phyloP scores from a whole-genome alignment of 1,139 yeast genomes.

The Pichia sp. region DNA sequence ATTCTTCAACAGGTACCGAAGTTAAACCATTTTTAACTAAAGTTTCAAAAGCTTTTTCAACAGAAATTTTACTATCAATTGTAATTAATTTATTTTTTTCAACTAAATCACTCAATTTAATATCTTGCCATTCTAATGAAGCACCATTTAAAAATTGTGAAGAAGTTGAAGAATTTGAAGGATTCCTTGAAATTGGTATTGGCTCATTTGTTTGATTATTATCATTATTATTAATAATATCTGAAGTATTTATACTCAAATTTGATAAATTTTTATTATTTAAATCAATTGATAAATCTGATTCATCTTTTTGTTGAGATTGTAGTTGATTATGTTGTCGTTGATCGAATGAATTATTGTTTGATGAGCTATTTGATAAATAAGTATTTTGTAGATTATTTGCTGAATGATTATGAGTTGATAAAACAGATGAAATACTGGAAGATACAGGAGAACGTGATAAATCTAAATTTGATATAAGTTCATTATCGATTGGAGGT shows the following conservation, averaged over 20 bases:
- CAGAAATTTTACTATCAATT: slow-evolving; percentile 58
- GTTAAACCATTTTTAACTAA: slow-evolving; percentile 68
- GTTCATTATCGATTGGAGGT: slow-evolving; percentile 46
- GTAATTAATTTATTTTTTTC: slow-evolving; percentile 72
- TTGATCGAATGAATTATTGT: neutral
- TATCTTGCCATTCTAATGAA: slow-evolving; percentile 63
- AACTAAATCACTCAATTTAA: slow-evolving; percentile 64
- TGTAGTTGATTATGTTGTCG: neutral
- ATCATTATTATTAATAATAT: neutral
- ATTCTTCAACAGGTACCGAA: slow-evolving; percentile 68
- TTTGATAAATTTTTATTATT: slow-evolving; percentile 3
- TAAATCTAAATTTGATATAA: slow-evolving; percentile 12
- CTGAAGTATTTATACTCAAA: neutral
- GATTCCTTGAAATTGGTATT: slow-evolving; percentile 25
- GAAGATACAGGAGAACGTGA: slow-evolving; percentile 8
- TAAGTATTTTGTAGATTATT: neutral
- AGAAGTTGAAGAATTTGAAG: slow-evolving; percentile 27
- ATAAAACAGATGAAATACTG: slow-evolving; percentile 11
- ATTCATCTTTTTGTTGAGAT: no score
- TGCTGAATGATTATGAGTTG: slow-evolving; percentile 1
- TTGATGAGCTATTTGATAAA: neutral
- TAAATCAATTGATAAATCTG: neutral
- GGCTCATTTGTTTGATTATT: neutral
- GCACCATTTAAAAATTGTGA: slow-evolving; percentile 23
- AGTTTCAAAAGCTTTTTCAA: slow-evolving; percentile 82